Evolutionary conservation across 2,329 filamentous ascomycete genomes (phyloP).

Genomic region (Botrytis porri): DNA sequence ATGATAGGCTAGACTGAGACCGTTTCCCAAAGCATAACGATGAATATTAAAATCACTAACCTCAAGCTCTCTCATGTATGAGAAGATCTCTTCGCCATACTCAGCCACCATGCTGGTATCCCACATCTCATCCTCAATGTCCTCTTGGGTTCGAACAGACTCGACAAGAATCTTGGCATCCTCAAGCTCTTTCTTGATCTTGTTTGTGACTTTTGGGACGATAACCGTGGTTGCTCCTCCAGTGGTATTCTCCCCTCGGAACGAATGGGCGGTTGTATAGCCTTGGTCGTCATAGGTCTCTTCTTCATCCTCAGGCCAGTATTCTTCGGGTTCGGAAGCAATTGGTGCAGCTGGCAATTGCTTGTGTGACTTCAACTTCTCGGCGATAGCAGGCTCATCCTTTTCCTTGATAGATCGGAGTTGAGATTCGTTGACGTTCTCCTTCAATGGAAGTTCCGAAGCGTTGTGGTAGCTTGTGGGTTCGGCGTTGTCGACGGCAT

Average conservation of each 20-base stretch:
- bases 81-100: slow-evolving; percentile 93
- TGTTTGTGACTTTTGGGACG: slow-evolving; percentile 68
- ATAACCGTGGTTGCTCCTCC: slow-evolving; percentile 62
- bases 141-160: slow-evolving; percentile 54
- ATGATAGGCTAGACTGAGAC: neutral
- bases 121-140: slow-evolving; percentile 84
- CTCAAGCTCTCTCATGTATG: slow-evolving; percentile 87
- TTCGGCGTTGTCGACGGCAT: neutral
- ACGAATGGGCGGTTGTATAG: slow-evolving; percentile 73
- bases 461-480: slow-evolving; percentile 5
- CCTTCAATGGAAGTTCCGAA: neutral
- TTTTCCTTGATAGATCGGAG: slow-evolving; percentile 16
- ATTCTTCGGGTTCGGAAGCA: slow-evolving; percentile 60
- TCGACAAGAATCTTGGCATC: slow-evolving; percentile 45
- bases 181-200: slow-evolving; percentile 70
- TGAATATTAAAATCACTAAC: slow-evolving; percentile 44
- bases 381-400: slow-evolving; percentile 6
- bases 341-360: slow-evolving; percentile 28
- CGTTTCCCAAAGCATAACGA: neutral
- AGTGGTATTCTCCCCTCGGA: slow-evolving; percentile 70
- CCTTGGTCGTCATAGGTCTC: slow-evolving; percentile 64
- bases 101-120: slow-evolving; percentile 98
- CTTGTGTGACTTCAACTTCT: slow-evolving; percentile 13
- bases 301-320: slow-evolving; percentile 72
- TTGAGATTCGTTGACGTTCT: slow-evolving; percentile 20